Conservation (phyloP, 257 asterid species). For the Vinca minor region DNA sequence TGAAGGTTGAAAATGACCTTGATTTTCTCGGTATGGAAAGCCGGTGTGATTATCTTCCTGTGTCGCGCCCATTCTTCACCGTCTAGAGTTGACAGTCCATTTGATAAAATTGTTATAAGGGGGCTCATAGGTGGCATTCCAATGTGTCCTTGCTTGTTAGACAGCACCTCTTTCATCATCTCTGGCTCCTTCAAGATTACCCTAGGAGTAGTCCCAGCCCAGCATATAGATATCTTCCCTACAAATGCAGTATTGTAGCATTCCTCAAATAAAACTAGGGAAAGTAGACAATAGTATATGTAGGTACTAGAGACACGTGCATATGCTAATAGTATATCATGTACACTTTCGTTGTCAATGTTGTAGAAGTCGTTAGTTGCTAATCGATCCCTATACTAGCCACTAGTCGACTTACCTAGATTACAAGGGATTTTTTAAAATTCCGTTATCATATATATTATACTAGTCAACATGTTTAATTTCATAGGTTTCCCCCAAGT, state of each 20-base stretch:
- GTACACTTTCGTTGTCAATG: too few relatives aligned
- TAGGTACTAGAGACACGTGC: too few relatives aligned
- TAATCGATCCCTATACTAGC: too few relatives aligned
- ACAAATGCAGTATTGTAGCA: neutral
- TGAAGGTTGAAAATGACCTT: conserved; percentile 24
- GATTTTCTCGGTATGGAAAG: conserved; percentile 41
- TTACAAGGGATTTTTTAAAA: too few relatives aligned
- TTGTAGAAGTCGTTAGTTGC: too few relatives aligned
- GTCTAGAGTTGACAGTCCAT: conserved; percentile 36
- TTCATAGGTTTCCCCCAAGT: too few relatives aligned
- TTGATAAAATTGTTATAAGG: conserved; percentile 25
- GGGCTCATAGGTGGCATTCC: conserved; percentile 33
- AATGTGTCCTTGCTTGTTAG: conserved; percentile 36
- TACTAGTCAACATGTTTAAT: too few relatives aligned
- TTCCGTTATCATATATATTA: too few relatives aligned
- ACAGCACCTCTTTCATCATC: conserved; percentile 37
- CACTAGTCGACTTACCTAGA: too few relatives aligned
- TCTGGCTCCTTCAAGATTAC: conserved; percentile 39
- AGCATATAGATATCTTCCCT: conserved; percentile 37
- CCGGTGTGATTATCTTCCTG: conserved; percentile 43
- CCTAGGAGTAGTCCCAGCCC: conserved; percentile 43
- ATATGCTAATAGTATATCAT: too few relatives aligned
- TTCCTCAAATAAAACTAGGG: neutral
- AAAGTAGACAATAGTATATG: too few relatives aligned
- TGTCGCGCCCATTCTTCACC: conserved; percentile 46